phyloP scores from a whole-genome alignment of 805 yeast species.

The Zygoascus bituminiphila region DNA sequence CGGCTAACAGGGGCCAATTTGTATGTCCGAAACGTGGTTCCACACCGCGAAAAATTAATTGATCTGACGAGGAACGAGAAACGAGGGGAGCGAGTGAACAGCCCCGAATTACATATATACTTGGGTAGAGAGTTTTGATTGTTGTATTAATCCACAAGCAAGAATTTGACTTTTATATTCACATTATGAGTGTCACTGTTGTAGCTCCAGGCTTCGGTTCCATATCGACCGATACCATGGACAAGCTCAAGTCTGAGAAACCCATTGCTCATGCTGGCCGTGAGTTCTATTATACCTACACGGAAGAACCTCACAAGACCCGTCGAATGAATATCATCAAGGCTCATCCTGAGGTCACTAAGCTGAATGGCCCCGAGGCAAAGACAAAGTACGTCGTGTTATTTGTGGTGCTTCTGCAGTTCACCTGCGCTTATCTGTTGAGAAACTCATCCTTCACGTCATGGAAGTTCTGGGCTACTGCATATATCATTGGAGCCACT shows the following conservation, averaged over 20 bases:
- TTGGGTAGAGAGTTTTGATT: neutral
- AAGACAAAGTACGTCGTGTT: constrained; percentile 67
- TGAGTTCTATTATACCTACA: constrained; percentile 80
- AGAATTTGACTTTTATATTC: neutral
- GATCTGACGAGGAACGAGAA: too few species aligned
- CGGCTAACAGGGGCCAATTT: too few species aligned
- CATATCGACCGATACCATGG: neutral
- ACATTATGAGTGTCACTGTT: neutral
- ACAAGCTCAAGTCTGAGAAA: neutral
- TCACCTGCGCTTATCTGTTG: constrained; percentile 52
- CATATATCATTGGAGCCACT: constrained; percentile 80
- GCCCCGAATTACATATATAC: too few species aligned
- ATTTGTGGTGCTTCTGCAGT: constrained; percentile 61
- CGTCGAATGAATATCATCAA: constrained; percentile 67
- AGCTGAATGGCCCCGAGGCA: constrained; percentile 81
- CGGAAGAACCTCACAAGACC: constrained; percentile 69
- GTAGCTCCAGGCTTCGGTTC: neutral
- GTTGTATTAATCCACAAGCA: too few species aligned
- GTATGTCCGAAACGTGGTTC: neutral
- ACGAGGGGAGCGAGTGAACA: neutral
- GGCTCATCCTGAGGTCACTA: constrained; percentile 70
- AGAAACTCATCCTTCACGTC: constrained; percentile 46
- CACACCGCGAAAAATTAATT: neutral
- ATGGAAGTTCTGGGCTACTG: constrained; percentile 49
- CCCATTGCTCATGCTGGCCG: neutral